Base-by-base conservation (phyloP, 225 moss, liverwort and hornwort genomes). In the Bryum argenteum region DNA sequence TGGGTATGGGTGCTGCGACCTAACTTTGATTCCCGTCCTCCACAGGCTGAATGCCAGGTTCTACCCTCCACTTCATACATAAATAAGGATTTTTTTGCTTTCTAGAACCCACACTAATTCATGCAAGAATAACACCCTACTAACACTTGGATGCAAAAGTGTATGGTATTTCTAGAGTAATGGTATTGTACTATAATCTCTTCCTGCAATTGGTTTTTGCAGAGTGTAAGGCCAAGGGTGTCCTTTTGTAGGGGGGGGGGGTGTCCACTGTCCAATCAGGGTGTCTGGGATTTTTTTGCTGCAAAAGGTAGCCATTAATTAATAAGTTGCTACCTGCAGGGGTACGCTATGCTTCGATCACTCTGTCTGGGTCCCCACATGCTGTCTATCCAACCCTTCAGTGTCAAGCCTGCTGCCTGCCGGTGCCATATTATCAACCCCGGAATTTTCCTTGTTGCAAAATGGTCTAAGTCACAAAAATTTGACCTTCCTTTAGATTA, bases 281-380 rank as follows among this genome's bases (percentile, higher is more conserved):
- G 11, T 15, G 76, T 63, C 80, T 50, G 41, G 41, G 59, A 22
- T 42, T 50, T 22, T 71, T 43, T 33, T n/a, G 41, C 61, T 22
- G 61, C 40, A 1, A 62, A 66, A 76, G 63, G 80, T 21, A 33
- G 67, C 77, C 55, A 63, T 66, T 66, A 55, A 66, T 66, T 75
- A n/a, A n/a, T n/a, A n/a, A n/a, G 2, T 6, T 71, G 24, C 26
- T 61, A 10, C 21, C 53, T 48, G 61, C 19, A 22, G 3, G 16
- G 63, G 39, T 50, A 48, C 48, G 28, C 12, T 41, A 56, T 44
- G 57, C 67, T 52, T 33, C 33, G 2, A 33, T 33, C 76, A 72
- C 63, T 44, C 81, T 77, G n/a, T n/a, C n/a, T n/a, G n/a, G 72
- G 44, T 72, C 52, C 62, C 9, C 77, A 77, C 77, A 77, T 77